Evolutionary conservation across 192 early-diverging fungal genomes (phyloP), one percentile per base, ranked within the genome.

Genomic region (Coemansia sp.): DNA sequence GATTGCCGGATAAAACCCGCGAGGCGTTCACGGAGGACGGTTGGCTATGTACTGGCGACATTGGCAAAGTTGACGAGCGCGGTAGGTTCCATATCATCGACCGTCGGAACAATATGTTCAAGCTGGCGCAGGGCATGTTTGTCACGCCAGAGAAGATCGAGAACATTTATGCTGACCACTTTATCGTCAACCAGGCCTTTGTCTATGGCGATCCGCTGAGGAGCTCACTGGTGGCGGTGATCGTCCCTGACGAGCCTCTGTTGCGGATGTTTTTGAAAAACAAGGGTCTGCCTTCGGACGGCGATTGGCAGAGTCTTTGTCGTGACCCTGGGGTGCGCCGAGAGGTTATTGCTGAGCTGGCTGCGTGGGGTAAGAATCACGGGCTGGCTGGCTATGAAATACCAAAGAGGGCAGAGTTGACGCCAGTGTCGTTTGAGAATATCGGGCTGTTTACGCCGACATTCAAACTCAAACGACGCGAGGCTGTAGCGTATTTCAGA

Each of bases 71-170:
- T 31, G 91, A 92, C 43, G 76, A 82, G 5, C 79, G 86, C 40
- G 95, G 94, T 8, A 70, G 86, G 15, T 72, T 97, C 52, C 78
- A 83, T 16, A 89, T 97, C 66, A 89, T 97, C 86, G 94, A 95
- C 70, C 87, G 94, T 41, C 89, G 88, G 60, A 94, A 93, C 80
- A 94, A 94, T 41, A 83, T 95, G 52, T 94, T 95, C 79, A 94
- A 95, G 81, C 86, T 94, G 68, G 84, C 88, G 12, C 89, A 93
- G 70, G 88, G 90, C 70, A 91, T 92, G 78, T 93, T 92, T 65
- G 86, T 94, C 9, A 91, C 94, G 2, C 94, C 92, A 9, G 96
- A 98, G 71, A 89, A 90, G 66, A 90, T 95, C 52, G 95, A 95
- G 68, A 90, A 91, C 69, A 67, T 89, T 20, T 87, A 86, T 74